Percentiles rank a stretch among this genome's conserved stretches.
Evolutionary conservation across 768 basidiomycete species (phyloP).

Genomic region (Podaxis sp.): DNA sequence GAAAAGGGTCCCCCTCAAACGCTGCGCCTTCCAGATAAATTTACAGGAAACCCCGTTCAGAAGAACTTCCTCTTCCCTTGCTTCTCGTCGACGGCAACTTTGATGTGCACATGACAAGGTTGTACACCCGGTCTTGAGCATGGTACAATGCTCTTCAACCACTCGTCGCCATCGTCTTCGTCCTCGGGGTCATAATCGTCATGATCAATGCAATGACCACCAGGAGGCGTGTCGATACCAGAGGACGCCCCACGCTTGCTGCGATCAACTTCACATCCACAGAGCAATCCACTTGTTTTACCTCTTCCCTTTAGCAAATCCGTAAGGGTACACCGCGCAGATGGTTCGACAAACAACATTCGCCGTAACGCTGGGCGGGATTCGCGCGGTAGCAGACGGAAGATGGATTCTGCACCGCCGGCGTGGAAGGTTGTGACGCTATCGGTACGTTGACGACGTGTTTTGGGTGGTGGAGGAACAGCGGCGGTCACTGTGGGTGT

Average conservation of each 20-base stretch:
- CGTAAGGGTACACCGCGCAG: slow-evolving; percentile 86
- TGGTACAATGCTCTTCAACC: slow-evolving; percentile 73
- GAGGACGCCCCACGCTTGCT: slow-evolving; percentile 10
- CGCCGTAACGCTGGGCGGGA: slow-evolving; percentile 84
- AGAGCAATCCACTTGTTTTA: slow-evolving; percentile 73
- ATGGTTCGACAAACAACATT: slow-evolving; percentile 92
- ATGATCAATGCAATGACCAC: slow-evolving; percentile 59
- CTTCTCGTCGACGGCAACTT: slow-evolving; percentile 73
- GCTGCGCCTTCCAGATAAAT: neutral
- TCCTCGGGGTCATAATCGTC: slow-evolving; percentile 63
- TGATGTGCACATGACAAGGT: slow-evolving; percentile 68
- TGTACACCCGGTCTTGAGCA: slow-evolving; percentile 53
- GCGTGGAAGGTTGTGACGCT: slow-evolving; percentile 67
- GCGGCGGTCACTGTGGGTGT: slow-evolving; percentile 17
- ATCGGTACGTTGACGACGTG: slow-evolving; percentile 41
- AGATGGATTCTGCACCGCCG: slow-evolving; percentile 89
- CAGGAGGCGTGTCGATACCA: slow-evolving; percentile 35
- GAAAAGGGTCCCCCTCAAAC: neutral
- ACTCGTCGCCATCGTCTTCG: slow-evolving; percentile 83
- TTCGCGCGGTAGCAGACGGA: slow-evolving; percentile 93
- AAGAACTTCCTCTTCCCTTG: slow-evolving; percentile 71
- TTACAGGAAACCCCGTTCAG: slow-evolving; percentile 26
- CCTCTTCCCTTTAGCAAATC: slow-evolving; percentile 84
- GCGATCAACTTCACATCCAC: slow-evolving; percentile 58
- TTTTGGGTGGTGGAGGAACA: slow-evolving; percentile 20